Evolutionary conservation across 164 flowering plant species (phyloP).

Genomic region (Tinospora cordifolia): DNA sequence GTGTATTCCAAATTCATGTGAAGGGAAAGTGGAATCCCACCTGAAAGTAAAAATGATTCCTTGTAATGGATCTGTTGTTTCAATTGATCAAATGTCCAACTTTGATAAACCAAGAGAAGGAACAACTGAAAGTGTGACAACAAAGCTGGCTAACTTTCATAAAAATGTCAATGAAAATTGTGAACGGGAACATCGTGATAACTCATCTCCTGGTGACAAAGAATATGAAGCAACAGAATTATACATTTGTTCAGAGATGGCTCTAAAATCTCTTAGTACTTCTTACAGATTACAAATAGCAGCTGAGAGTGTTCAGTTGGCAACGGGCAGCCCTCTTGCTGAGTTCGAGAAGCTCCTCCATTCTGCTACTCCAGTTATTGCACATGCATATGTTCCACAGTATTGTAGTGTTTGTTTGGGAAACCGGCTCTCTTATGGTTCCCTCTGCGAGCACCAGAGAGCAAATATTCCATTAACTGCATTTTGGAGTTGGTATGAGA

Average conservation of each 20-base stretch:
- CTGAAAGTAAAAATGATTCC: constrained; percentile 4
- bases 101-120: background rate
- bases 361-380: constrained; percentile 47
- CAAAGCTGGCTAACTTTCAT: background rate
- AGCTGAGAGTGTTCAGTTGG: constrained; percentile 43
- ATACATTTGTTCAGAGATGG: constrained; percentile 13
- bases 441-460: constrained; percentile 40
- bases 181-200: constrained; percentile 6
- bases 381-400: constrained; percentile 8
- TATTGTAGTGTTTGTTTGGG: constrained; percentile 26
- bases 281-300: constrained; percentile 35
- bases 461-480: constrained; percentile 37
- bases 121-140: constrained; percentile 4
- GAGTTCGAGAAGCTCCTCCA: constrained; percentile 55
- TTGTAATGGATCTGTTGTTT: background rate
- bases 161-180: constrained; percentile 3
- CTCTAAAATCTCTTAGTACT: constrained; percentile 30
- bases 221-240: background rate
- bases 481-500: constrained; percentile 77
- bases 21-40: no score
- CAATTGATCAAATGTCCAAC: constrained; percentile 1
- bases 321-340: constrained; percentile 48
- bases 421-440: constrained; percentile 17
- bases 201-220: background rate
- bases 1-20: background rate